Conservation (phyloP, 2,329 filamentous ascomycete species). For the Fusarium foetens region DNA sequence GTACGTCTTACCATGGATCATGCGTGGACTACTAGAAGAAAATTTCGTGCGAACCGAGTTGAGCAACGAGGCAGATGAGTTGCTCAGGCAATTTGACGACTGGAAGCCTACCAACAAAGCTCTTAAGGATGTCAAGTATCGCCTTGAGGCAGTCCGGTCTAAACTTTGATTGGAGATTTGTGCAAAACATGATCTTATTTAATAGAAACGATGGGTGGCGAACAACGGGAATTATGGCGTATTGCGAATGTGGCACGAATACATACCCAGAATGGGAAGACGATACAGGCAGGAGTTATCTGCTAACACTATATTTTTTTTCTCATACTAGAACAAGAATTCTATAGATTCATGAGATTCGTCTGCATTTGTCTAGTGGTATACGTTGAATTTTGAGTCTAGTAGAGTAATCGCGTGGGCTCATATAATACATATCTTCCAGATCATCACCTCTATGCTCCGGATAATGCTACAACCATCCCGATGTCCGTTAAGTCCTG, state of each 20-base stretch:
- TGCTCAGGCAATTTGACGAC: conserved; percentile 89
- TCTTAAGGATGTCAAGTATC: conserved; percentile 94
- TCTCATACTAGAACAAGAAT: background rate
- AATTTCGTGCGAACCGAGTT: conserved; percentile 87
- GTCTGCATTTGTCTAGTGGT: background rate
- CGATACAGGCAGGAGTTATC: conserved; percentile 21
- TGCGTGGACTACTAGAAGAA: conserved; percentile 92
- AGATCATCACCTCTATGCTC: conserved; percentile 13
- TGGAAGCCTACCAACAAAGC: conserved; percentile 94
- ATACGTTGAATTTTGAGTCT: conserved; percentile 30
- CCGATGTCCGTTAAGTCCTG: conserved; percentile 15
- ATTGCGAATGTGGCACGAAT: conserved; percentile 12
- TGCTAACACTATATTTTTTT: background rate
- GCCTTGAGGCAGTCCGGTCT: conserved; percentile 89
- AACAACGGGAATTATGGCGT: background rate
- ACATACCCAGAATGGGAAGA: conserved; percentile 21
- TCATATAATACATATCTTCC: conserved; percentile 35
- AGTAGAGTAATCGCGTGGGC: conserved; percentile 32
- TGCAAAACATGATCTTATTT: background rate
- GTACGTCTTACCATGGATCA: conserved; percentile 93
- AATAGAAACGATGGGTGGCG: background rate
- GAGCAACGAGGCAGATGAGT: conserved; percentile 77
- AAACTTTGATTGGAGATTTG: conserved; percentile 64
- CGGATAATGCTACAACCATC: conserved; percentile 28
- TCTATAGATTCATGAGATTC: background rate